Evolutionary conservation across 2,329 filamentous ascomycete species (phyloP), one percentile per base, ranked within the genome.

Genomic region (Pseudocercospora cruenta): DNA sequence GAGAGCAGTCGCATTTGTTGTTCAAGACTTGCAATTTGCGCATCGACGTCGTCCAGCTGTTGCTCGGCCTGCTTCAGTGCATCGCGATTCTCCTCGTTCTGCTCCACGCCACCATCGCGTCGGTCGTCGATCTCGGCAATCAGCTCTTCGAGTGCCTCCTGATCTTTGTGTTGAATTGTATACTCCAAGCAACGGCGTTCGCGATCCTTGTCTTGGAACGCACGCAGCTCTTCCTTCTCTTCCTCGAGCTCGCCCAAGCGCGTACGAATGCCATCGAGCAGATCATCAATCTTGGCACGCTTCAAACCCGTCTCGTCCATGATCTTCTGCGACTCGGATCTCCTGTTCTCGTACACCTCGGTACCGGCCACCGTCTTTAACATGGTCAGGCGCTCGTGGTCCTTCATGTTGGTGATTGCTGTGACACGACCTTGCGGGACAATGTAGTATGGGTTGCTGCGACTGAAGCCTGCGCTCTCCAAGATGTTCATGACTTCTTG

Each of bases 331-430:
- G 93, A 97, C 79, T 99, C 94, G 28, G 92, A 87, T 68, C 96
- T 89, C 64, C 94, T 90, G 61, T 92, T 91, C 80, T 99, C 95
- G 80, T 99, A 99, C 53, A 97, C 93, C 75, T 97, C 93, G 7
- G 95, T 99, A 68, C 95, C 95, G 0, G 95, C 95, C n/a, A 99
- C 95, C 77, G 98, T 95, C 80, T 99, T 99, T 68, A 99, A 82
- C 66, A 99, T 83, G 71, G 91, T 94, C 69, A 99, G 82, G 60
- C 95, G 88, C 78, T 97, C 94, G 0, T 90, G 89, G 78, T 99
- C 95, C 80, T 97, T 97, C 95, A 99, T 99, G 78, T 98, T 99
- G 53, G 95, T 99, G 76, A 99, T 84, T 24, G 93, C 90, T 0
- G 95, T 98, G 67, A 99, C 94, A 76, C 95, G 93, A 62, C 95